Percentiles rank a stretch among this genome's conserved stretches.
Evolutionary conservation across 2,329 filamentous ascomycete genomes (phyloP).

Genomic region (Colletotrichum neosansevieriae): DNA sequence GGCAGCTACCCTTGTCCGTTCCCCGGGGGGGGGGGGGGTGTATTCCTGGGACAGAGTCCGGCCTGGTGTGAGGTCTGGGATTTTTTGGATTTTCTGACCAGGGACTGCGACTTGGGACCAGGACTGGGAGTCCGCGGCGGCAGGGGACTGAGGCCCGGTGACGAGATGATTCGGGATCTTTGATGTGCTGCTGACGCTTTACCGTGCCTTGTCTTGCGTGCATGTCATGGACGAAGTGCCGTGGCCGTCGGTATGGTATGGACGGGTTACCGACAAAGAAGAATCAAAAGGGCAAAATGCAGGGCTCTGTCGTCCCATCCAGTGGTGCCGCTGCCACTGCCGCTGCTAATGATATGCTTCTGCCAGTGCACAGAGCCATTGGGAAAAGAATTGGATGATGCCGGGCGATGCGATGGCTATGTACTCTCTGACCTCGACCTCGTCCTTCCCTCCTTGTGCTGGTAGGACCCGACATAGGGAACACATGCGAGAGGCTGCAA

Average conservation of each 20-base stretch:
- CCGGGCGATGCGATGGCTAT: slow-evolving; percentile 30
- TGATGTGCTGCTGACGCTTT: slow-evolving; percentile 34
- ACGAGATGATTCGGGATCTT: slow-evolving; percentile 36
- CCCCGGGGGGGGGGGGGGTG: slow-evolving; percentile 39
- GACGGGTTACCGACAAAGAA: not conserved
- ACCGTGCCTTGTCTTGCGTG: slow-evolving; percentile 11
- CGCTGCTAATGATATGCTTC: slow-evolving; percentile 27
- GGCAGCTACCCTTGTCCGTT: slow-evolving; percentile 41
- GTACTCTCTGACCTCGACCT: slow-evolving; percentile 32
- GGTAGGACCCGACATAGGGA: slow-evolving; percentile 28
- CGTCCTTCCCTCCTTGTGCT: slow-evolving; percentile 24
- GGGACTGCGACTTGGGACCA: slow-evolving; percentile 18
- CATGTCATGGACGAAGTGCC: slow-evolving; percentile 5
- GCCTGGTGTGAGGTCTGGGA: slow-evolving; percentile 26
- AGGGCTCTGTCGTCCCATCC: slow-evolving; percentile 37
- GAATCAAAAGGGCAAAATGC: slow-evolving; percentile 10
- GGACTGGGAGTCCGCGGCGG: slow-evolving; percentile 35
- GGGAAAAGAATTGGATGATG: slow-evolving; percentile 24
- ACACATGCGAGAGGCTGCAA: slow-evolving; percentile 22
- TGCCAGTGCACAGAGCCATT: slow-evolving; percentile 33
- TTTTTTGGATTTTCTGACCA: slow-evolving; percentile 11
- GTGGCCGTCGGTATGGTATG: not conserved
- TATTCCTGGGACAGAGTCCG: slow-evolving; percentile 34
- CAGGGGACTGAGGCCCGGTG: slow-evolving; percentile 34
- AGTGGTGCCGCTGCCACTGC: slow-evolving; percentile 20